Evolutionary conservation across 1,139 yeast species (phyloP), one percentile per base, ranked within the genome.

Genomic region (Suhomyces atakaporum): DNA sequence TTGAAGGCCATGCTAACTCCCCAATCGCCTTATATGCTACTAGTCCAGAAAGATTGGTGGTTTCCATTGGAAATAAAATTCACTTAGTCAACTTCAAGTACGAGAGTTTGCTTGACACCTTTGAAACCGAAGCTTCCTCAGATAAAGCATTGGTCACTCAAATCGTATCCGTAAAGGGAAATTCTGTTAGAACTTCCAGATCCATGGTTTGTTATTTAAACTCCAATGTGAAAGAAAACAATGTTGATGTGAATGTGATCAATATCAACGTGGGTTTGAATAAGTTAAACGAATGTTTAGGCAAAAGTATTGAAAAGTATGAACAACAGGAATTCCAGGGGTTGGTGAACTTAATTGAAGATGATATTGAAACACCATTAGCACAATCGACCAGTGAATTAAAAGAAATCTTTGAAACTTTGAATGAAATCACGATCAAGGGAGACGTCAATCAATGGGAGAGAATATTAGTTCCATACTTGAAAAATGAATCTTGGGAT

Each of bases 231-330:
- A 70, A 66, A 46, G 72, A 72, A 44, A 73, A 74, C 36, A 65
- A 64, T 36, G 63, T 72, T 21, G 62, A 66, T 36, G 59, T 75
- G 43, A 69, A 72, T 45, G 60, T 70, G 31, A 60, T 70, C 38
- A 75, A 80, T 34, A 70, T 84, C 22, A 79, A 81, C 44, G 77
- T 81, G 12, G 95, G 95, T 2, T 62, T 75, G 25, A 89, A 90
- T 45, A 79, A 79, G 33, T 68, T 88, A 44, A 73, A 79, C 43
- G 92, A 86, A 49, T 80, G 88, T 21, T 58, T 87, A 31, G 92
- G 94, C 16, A 81, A 79, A 52, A 79, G 86, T 18, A 66, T 80
- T 26, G 48, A 51, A 22, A 44, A 40, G 16, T 41, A 42, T 5
- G 29, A 44, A 9, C 30, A 31, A 9, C 44, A 33, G 10, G 30